Evolutionary conservation across 176 grass and related monocot genomes (phyloP).

Genomic region (Hordeum marinum): DNA sequence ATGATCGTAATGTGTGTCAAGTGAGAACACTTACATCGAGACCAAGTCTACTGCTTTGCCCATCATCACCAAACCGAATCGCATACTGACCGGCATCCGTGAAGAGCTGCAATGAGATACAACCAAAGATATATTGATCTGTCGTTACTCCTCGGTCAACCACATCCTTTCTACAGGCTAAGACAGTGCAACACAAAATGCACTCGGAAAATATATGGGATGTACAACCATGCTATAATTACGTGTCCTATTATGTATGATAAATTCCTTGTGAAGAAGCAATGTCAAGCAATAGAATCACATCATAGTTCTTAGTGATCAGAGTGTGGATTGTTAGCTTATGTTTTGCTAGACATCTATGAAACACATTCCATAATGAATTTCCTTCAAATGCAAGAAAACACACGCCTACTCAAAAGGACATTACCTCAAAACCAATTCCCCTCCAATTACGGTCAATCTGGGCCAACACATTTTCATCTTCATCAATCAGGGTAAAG

Average conservation of each 20-base stretch:
- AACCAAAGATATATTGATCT: background rate
- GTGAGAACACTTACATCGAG: conserved; percentile 37
- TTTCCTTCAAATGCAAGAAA: conserved; percentile 2
- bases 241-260: too few species aligned
- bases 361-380: background rate
- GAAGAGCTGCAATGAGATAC: conserved; percentile 64
- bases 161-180: background rate
- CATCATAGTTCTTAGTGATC: background rate
- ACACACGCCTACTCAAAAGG: background rate
- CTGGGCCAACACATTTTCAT: conserved; percentile 74
- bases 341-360: conserved; percentile 11
- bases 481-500: conserved; percentile 82
- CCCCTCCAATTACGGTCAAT: conserved; percentile 96
- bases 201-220: background rate
- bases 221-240: background rate
- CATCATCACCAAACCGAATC: conserved; percentile 74
- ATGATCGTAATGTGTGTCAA: background rate
- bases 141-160: background rate
- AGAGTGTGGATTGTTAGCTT: background rate
- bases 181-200: background rate
- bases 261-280: background rate
- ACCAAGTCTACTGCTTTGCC: conserved; percentile 26
- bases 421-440: conserved; percentile 81
- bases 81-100: conserved; percentile 98
- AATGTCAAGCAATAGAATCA: background rate